Base-by-base conservation (phyloP, 768 basidiomycete species). In the Hericium coralloides region DNA sequence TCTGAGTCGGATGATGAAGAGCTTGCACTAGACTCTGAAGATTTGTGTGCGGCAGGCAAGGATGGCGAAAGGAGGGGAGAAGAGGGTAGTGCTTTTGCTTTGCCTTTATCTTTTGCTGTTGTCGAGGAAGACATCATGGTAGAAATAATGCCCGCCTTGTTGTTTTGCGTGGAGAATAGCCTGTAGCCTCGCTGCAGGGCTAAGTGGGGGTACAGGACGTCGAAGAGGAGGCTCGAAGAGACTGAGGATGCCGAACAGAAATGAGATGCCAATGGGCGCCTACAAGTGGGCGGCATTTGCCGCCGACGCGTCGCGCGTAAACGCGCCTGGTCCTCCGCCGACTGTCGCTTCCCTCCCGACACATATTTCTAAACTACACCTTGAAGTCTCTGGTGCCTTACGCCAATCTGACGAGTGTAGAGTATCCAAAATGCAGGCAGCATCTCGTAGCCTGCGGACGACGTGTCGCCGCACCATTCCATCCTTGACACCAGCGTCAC, bases 71-170 rank as follows among this genome's bases (percentile, higher is more conserved):
- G 8, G 8, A 9, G 31, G 8, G 31, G 6, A 7, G 31, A 31
- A 6, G 31, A 31, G 55, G 59, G 37, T 47, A 55, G 50, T 26
- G n/a, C 59, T 62, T 64, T 72, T 10, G 67, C 72, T 60, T 72
- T 77, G 56, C 69, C 74, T 59, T 81, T 81, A 14, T 75, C 80
- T 61, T 82, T 81, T 37, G 60, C 59, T 31, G 57, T 51, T 12
- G 60, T 20, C 2, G 65, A 55, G 45, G 53, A 47, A 23, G 61
- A n/a, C 59, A 63, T 62, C 15, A 18, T 39, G 47, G 17, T 53
- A 22, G 12, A 39, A 7, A 5, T 4, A 4, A 31, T 7, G 26
- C 9, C 26, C 26, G 4, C 4, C 9, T 1, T 3, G 26, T 31
- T 31, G 52, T 37, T 22, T 4, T 53, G 36, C 17, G 49, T 50